A percentile compares a stretch with the other conserved stretches of the same genome.
Evolutionary conservation across 176 grass and related monocot species (phyloP).

Genomic region (Zoysia japonica): DNA sequence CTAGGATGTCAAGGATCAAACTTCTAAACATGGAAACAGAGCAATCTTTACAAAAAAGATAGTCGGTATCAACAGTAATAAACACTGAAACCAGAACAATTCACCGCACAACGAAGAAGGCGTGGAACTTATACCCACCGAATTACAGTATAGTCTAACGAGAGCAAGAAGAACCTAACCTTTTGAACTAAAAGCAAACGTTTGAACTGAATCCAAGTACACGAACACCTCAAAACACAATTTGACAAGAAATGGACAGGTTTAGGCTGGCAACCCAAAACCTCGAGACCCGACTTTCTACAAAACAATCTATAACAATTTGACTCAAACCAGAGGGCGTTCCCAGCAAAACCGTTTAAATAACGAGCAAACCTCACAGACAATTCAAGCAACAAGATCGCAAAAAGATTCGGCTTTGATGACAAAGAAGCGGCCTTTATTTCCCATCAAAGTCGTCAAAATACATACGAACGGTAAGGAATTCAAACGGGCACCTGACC

Average conservation of each 20-base stretch:
- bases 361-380: background rate
- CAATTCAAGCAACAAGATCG: background rate
- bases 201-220: background rate
- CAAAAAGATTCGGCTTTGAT: background rate
- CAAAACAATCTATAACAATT: background rate
- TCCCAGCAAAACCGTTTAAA: background rate
- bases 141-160: conserved; percentile 16
- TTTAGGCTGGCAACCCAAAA: background rate
- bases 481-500: conserved; percentile 46
- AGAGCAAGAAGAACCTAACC: background rate
- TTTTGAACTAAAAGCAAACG: background rate
- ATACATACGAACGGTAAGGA: background rate
- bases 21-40: background rate
- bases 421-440: conserved; percentile 40
- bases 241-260: background rate
- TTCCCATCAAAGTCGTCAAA: conserved; percentile 26
- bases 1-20: background rate
- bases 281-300: background rate
- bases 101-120: background rate
- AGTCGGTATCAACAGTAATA: background rate
- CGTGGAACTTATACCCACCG: background rate
- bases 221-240: background rate
- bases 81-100: background rate
- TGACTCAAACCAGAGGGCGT: background rate
- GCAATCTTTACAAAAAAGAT: background rate